Conservation (phyloP, 2,329 filamentous ascomycete genomes). For the Aureobasidium sp. region DNA sequence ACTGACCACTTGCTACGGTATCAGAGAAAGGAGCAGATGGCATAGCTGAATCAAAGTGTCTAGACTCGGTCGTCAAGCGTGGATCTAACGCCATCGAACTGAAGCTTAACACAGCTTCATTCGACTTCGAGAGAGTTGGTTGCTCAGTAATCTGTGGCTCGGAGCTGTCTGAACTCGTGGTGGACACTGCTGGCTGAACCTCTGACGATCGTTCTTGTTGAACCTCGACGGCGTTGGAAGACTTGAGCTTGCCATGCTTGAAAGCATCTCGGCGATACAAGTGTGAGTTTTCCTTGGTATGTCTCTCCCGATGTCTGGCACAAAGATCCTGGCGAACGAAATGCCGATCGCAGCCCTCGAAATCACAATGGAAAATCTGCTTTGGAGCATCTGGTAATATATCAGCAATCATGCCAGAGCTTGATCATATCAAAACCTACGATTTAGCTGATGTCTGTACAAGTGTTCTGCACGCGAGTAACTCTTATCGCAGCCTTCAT, state of each 20-base stretch:
- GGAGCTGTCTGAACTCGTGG: neutral
- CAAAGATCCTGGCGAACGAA: constrained; percentile 93
- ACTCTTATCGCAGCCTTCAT: constrained; percentile 85
- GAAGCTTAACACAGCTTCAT: neutral
- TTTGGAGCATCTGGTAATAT: constrained; percentile 67
- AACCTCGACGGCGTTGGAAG: neutral
- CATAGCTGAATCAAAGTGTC: neutral
- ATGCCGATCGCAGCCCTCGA: constrained; percentile 77
- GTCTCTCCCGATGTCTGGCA: constrained; percentile 50
- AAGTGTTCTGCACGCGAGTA: constrained; percentile 95
- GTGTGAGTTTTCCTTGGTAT: constrained; percentile 59
- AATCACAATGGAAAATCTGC: constrained; percentile 90
- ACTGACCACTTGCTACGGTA: neutral
- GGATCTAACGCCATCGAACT: neutral
- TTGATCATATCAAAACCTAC: constrained; percentile 40
- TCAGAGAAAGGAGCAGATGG: neutral
- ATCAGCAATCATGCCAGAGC: neutral
- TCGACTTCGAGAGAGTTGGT: neutral
- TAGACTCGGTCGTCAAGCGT: neutral
- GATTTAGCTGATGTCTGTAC: constrained; percentile 93
- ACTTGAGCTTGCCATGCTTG: neutral
- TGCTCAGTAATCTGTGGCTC: neutral
- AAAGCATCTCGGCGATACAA: constrained; percentile 63
- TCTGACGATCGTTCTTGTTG: neutral
- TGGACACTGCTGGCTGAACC: neutral